These are phyloP conservation scores for Bolboschoenoplectus hybrid DNA, from an alignment of 202 grass and related monocot species.

Conservation along the genomic window DNA sequence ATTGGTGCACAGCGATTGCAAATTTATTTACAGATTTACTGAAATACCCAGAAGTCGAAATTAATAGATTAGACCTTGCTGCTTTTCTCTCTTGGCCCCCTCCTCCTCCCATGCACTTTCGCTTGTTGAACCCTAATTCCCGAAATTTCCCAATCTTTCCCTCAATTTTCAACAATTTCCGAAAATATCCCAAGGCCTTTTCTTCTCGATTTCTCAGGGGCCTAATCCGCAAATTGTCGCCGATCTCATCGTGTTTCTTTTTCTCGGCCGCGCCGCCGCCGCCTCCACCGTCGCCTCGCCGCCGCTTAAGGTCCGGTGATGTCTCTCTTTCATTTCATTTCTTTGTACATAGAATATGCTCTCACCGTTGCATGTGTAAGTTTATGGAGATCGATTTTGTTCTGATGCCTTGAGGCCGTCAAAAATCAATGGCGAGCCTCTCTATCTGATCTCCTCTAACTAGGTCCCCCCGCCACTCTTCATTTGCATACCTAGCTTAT, in stretches of 20 bases:
- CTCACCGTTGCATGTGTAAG: neutral
- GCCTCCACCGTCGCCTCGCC: neutral
- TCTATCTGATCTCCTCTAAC: neutral
- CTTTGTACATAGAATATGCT: neutral
- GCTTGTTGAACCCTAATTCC: slow-evolving; percentile 39
- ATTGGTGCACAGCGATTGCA: neutral
- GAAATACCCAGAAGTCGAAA: slow-evolving; percentile 37
- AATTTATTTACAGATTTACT: slow-evolving; percentile 35
- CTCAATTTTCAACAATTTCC: slow-evolving; percentile 32
- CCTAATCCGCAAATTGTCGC: slow-evolving; percentile 24
- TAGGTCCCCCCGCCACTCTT: neutral
- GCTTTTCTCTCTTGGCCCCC: slow-evolving; percentile 33
- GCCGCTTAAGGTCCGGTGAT: slow-evolving; percentile 19
- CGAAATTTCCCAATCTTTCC: slow-evolving; percentile 37
- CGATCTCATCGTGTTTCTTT: neutral
- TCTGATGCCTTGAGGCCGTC: slow-evolving; percentile 18
- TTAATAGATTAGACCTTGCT: slow-evolving; percentile 39
- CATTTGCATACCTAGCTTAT: neutral
- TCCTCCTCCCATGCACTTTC: slow-evolving; percentile 38
- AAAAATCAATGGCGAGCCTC: slow-evolving; percentile 1
- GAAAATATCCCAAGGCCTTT: slow-evolving; percentile 30
- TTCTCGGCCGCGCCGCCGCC: slow-evolving; percentile 28
- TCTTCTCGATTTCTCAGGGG: slow-evolving; percentile 21
- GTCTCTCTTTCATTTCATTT: neutral
- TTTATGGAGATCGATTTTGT: slow-evolving; percentile 24